Conservation (phyloP, 352 stramenopile species). For the Phytophthora fragariae region DNA sequence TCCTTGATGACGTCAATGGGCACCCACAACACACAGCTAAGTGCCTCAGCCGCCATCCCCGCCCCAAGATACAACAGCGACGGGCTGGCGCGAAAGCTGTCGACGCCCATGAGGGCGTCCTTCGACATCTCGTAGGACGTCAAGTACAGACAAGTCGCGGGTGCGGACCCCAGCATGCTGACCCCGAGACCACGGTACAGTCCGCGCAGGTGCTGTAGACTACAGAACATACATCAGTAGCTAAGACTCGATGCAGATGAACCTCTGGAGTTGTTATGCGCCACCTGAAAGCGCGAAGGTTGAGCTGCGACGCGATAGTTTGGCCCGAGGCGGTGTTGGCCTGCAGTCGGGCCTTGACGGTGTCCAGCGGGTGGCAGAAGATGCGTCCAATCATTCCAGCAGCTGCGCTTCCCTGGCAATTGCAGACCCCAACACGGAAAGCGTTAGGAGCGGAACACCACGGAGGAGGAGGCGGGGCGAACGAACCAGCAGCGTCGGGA, state of each 20-base stretch:
- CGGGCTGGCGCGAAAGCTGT: slow-evolving; percentile 52
- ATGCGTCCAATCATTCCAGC: slow-evolving; percentile 85
- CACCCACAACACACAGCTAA: slow-evolving; percentile 97
- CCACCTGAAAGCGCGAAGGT: slow-evolving; percentile 58
- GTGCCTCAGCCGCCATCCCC: slow-evolving; percentile 75
- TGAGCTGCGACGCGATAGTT: slow-evolving; percentile 53
- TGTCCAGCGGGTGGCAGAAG: slow-evolving; percentile 94
- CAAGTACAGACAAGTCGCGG: slow-evolving; percentile 97
- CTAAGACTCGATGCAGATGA: too few relatives aligned
- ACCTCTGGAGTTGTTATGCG: too few relatives aligned
- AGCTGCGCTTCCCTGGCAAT: slow-evolving; percentile 72
- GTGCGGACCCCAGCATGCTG: slow-evolving; percentile 94
- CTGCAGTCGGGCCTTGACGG: slow-evolving; percentile 90
- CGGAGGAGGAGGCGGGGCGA: background rate
- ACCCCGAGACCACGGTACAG: slow-evolving; percentile 97
- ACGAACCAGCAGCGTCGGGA: slow-evolving; percentile 68
- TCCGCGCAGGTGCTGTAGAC: slow-evolving; percentile 66
- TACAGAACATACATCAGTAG: background rate
- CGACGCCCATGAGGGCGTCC: slow-evolving; percentile 54
- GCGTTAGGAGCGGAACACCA: background rate
- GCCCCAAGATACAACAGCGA: slow-evolving; percentile 78
- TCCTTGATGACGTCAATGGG: slow-evolving; percentile 99
- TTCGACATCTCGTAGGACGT: slow-evolving; percentile 95
- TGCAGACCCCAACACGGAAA: background rate
- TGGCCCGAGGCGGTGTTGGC: slow-evolving; percentile 45